A percentile compares a stretch with the other conserved stretches of the same genome.
These are phyloP conservation scores for Calonectria crousiana DNA, from an alignment of 2,329 filamentous ascomycete species.

Conservation along the genomic window DNA sequence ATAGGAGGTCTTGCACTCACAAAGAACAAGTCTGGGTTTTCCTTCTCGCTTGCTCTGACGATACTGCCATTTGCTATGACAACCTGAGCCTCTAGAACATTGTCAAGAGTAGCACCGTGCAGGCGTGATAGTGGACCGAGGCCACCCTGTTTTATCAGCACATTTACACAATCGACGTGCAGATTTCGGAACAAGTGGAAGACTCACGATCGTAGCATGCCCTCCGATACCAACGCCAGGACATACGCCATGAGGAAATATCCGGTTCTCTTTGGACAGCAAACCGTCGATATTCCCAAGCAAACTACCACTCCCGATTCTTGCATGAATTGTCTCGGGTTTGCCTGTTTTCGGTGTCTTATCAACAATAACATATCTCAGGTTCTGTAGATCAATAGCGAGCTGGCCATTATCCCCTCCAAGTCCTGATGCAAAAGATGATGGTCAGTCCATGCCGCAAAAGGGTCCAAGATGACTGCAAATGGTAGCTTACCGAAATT, in stretches of 20 bases:
- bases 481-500: background rate
- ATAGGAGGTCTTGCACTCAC: background rate
- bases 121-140: background rate
- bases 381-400: background rate
- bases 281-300: background rate
- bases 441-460: background rate
- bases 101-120: background rate
- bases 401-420: background rate
- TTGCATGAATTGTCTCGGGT: background rate
- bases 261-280: background rate
- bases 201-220: constrained; percentile 7
- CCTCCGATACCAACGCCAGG: constrained; percentile 1
- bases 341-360: background rate
- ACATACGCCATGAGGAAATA: background rate
- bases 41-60: background rate
- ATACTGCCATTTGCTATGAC: constrained; percentile 8
- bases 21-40: constrained; percentile 1
- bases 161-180: too few relatives aligned
- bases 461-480: fast-evolving
- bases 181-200: background rate
- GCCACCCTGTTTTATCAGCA: background rate
- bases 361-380: background rate
- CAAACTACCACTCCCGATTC: background rate
- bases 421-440: background rate
- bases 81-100: constrained; percentile 2